Evolutionary conservation across 176 grass and related monocot genomes (phyloP).

Genomic region (Aegilops longissima): DNA sequence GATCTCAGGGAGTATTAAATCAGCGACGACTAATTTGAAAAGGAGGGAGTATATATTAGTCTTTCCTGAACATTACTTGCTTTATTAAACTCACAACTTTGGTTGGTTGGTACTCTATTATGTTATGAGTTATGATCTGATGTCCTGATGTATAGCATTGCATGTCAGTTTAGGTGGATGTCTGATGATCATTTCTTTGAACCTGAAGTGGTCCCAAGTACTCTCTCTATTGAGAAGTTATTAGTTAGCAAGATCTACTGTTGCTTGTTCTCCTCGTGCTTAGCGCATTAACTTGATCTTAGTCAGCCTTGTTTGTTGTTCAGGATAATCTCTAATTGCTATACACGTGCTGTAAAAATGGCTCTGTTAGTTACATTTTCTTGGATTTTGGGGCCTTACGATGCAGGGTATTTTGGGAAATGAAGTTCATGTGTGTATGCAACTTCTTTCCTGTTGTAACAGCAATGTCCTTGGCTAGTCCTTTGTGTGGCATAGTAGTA

Average conservation of each 20-base stretch:
- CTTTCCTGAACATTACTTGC: background rate
- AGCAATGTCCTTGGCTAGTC: background rate
- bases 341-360: background rate
- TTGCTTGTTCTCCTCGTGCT: background rate
- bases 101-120: background rate
- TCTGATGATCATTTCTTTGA: slow-evolving; percentile 7
- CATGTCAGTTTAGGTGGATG: background rate
- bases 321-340: background rate
- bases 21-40: too few species aligned
- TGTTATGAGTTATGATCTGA: background rate
- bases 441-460: background rate
- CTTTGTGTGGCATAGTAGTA: background rate
- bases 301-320: background rate
- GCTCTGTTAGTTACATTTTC: background rate
- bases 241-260: background rate
- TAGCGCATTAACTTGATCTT: background rate
- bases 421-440: background rate
- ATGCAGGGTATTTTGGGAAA: background rate
- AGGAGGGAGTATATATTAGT: background rate
- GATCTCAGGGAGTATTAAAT: too few species aligned
- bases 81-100: slow-evolving; percentile 1
- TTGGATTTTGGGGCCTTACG: background rate
- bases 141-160: slow-evolving; percentile 8
- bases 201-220: slow-evolving; percentile 10
- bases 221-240: background rate